A percentile compares a stretch with the other conserved stretches of the same genome.
phyloP scores from a whole-genome alignment of 106 monocot genomes.

The Dendrobium chrysotoxum region DNA sequence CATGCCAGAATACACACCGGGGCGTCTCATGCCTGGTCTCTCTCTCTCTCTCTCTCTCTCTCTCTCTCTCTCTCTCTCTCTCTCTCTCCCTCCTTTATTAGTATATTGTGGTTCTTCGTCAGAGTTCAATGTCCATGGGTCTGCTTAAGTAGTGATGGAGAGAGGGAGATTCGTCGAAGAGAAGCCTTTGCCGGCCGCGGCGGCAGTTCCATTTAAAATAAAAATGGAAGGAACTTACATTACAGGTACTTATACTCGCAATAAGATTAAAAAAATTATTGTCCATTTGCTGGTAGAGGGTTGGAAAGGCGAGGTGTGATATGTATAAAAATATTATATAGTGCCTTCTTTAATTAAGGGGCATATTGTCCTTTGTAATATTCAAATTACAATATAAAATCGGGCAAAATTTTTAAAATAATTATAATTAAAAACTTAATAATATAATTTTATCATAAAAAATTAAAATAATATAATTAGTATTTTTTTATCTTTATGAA shows the following conservation, averaged over 20 bases:
- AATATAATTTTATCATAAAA: no score
- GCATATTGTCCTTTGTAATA: no score
- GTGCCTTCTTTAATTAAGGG: no score
- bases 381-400: no score
- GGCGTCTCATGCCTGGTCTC: slow-evolving; percentile 12
- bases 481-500: no score
- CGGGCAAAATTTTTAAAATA: no score
- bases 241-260: background rate
- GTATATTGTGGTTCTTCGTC: background rate
- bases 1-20: slow-evolving; percentile 20
- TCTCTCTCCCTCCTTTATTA: background rate
- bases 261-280: background rate
- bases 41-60: background rate
- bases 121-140: background rate
- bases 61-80: background rate
- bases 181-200: background rate
- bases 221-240: background rate
- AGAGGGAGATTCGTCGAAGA: background rate
- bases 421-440: no score
- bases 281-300: no score
- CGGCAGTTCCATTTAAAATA: slow-evolving; percentile 1
- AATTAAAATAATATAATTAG: no score
- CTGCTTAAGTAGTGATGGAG: background rate
- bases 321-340: no score
- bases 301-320: no score